Percentiles rank a stretch among this genome's conserved stretches.
These are phyloP conservation scores for Rhododendron henanense DNA, from an alignment of 148 eudicot species.

Conservation along the genomic window DNA sequence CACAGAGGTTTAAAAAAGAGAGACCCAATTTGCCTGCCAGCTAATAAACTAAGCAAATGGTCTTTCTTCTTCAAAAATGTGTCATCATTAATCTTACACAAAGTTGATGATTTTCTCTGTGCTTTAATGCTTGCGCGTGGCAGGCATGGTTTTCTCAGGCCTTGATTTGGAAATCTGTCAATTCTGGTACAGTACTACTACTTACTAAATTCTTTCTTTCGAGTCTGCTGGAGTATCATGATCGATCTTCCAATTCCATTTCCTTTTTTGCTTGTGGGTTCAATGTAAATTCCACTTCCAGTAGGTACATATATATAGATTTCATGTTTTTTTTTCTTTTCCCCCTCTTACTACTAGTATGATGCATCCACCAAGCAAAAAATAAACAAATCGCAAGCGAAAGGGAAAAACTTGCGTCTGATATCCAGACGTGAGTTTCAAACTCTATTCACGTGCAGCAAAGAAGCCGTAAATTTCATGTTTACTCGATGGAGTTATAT, in stretches of 20 bases:
- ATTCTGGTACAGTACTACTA: background rate
- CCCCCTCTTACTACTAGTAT: too few species aligned
- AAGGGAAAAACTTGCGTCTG: too few species aligned
- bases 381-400: too few species aligned
- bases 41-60: background rate
- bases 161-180: background rate
- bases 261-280: background rate
- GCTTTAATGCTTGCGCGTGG: slow-evolving; percentile 5
- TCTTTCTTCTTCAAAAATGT: background rate
- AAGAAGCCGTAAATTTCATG: background rate
- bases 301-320: background rate
- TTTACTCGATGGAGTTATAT: too few species aligned
- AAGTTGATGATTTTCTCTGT: background rate
- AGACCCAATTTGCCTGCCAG: background rate
- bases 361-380: too few species aligned
- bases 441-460: too few species aligned
- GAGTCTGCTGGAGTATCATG: background rate
- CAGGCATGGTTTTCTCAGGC: background rate
- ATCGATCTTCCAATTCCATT: background rate
- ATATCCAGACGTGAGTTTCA: too few species aligned
- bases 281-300: background rate
- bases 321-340: background rate
- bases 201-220: background rate
- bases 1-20: background rate
- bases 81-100: background rate